A percentile compares a stretch with the other conserved stretches of the same genome.
Evolutionary conservation across 371 early-diverging fungal genomes (phyloP).

Genomic region (Mortierella polycephala): DNA sequence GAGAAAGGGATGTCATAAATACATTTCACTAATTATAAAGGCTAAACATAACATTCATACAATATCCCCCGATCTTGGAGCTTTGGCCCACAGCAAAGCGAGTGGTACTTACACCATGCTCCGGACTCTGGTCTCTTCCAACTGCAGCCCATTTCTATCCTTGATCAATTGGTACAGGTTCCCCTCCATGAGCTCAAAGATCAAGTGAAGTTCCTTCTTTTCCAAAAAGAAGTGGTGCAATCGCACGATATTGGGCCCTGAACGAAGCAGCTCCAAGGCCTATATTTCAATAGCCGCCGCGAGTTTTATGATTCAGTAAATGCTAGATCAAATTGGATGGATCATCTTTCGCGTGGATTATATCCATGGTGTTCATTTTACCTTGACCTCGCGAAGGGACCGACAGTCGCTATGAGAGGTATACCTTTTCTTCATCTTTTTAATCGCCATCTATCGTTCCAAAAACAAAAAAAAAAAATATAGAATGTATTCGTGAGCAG

Average conservation of each 20-base stretch:
- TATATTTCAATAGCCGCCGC: constrained; percentile 21
- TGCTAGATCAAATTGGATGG: too few species aligned
- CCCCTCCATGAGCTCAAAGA: constrained; percentile 96
- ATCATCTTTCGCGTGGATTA: too few species aligned
- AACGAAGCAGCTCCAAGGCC: constrained; percentile 71
- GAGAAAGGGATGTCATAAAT: not conserved
- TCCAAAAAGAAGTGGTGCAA: constrained; percentile 85
- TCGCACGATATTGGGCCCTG: constrained; percentile 86
- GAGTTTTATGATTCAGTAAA: too few species aligned
- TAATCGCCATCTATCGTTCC: constrained; percentile 86
- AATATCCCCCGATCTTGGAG: not conserved
- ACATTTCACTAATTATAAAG: not conserved
- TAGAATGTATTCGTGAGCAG: not conserved
- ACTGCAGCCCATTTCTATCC: constrained; percentile 66
- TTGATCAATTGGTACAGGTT: constrained; percentile 90
- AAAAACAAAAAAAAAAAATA: not conserved
- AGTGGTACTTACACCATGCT: constrained; percentile 65
- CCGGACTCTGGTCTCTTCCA: constrained; percentile 69
- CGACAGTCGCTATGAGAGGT: constrained; percentile 80
- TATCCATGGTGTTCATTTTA: constrained; percentile 1
- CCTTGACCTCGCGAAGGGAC: constrained; percentile 82
- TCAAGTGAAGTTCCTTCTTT: constrained; percentile 85
- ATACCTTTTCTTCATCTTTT: constrained; percentile 94
- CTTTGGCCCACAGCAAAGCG: too few species aligned
- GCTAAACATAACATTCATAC: not conserved